phyloP scores from a whole-genome alignment of 768 basidiomycete genomes.

The Russula earlei region DNA sequence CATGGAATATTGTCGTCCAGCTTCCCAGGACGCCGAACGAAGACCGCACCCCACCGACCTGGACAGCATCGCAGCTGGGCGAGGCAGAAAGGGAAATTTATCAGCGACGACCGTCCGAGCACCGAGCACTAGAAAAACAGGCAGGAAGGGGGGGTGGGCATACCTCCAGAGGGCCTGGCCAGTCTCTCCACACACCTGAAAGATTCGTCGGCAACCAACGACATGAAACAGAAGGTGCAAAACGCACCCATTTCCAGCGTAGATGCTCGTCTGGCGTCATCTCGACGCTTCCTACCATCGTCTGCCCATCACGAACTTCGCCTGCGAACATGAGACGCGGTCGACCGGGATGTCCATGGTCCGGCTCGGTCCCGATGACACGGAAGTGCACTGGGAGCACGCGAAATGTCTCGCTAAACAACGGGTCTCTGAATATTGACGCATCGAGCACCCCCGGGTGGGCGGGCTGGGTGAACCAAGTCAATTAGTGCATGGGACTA shows the following conservation, averaged over 20 bases:
- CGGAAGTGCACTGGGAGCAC: constrained; percentile 39
- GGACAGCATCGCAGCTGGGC: constrained; percentile 49
- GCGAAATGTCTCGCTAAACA: constrained; percentile 45
- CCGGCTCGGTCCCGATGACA: constrained; percentile 33
- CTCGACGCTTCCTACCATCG: constrained; percentile 44
- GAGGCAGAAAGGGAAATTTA: background rate
- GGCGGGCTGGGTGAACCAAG: constrained; percentile 21
- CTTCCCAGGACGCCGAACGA: constrained; percentile 46
- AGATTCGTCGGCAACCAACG: background rate
- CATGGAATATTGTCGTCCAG: constrained; percentile 43
- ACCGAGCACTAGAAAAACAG: no score
- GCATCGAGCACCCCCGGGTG: constrained; percentile 31
- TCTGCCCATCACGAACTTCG: constrained; percentile 36
- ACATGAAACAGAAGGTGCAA: background rate
- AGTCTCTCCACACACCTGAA: constrained; percentile 10
- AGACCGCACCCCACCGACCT: constrained; percentile 52
- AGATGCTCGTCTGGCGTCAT: constrained; percentile 50
- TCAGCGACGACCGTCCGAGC: background rate
- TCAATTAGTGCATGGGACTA: background rate
- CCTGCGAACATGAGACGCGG: constrained; percentile 49
- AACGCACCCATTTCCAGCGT: constrained; percentile 55
- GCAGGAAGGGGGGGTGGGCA: background rate
- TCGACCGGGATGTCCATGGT: constrained; percentile 39
- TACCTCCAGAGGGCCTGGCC: constrained; percentile 27
- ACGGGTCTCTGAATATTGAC: constrained; percentile 40